A percentile compares a stretch with the other conserved stretches of the same genome.
These are phyloP conservation scores for Fagopyrum homotropicum DNA, from an alignment of 148 eudicot species.

Conservation along the genomic window DNA sequence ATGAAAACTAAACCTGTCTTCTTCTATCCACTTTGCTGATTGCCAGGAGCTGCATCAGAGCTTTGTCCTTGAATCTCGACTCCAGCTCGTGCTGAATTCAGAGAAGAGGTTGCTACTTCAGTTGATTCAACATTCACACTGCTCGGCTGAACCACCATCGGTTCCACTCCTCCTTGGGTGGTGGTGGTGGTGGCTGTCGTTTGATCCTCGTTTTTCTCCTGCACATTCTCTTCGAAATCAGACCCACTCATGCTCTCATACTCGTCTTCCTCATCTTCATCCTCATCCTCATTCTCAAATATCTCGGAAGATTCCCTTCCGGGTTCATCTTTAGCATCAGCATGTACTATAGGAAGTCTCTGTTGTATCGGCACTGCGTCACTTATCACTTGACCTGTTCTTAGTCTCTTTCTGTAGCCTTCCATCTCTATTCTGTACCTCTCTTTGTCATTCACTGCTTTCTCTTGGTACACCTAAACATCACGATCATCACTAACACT, in stretches of 20 bases:
- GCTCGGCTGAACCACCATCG: neutral
- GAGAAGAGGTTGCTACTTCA: neutral
- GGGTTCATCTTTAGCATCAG: neutral
- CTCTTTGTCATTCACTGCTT: slow-evolving; percentile 12
- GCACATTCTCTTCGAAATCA: neutral
- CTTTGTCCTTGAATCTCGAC: neutral
- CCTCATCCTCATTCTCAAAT: slow-evolving; percentile 1
- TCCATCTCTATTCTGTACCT: slow-evolving; percentile 16
- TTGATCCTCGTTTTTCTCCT: neutral
- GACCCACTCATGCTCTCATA: slow-evolving; percentile 3
- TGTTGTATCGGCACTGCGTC: slow-evolving; percentile 12
- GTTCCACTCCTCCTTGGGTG: neutral
- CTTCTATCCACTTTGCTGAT: neutral
- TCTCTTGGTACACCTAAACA: slow-evolving; percentile 6
- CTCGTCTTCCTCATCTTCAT: slow-evolving; percentile 7
- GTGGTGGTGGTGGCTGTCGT: neutral
- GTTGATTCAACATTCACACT: neutral
- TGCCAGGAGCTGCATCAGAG: neutral
- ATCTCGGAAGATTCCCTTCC: slow-evolving; percentile 4
- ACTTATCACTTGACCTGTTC: neutral
- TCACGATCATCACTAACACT: neutral
- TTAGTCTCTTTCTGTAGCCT: slow-evolving; percentile 5
- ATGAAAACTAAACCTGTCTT: neutral
- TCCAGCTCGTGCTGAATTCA: neutral
- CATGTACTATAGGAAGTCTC: slow-evolving; percentile 1